These are phyloP conservation scores for Pseudocercospora vitis DNA, from an alignment of 2,329 filamentous ascomycete species.

Conservation along the genomic window DNA sequence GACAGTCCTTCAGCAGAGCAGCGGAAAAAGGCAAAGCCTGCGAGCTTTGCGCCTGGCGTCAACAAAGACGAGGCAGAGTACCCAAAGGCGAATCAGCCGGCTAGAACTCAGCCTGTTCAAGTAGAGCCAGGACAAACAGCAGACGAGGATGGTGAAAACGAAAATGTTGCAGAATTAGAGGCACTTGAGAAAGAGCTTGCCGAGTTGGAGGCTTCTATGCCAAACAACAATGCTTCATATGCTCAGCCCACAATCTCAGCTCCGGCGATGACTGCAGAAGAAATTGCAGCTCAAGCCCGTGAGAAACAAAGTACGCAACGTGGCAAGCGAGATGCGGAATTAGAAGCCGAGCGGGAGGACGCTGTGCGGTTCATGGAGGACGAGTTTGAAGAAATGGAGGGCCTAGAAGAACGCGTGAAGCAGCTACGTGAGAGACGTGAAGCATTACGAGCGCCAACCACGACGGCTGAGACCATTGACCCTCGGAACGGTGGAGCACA, in stretches of 20 bases:
- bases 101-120: background rate
- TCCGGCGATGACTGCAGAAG: slow-evolving; percentile 49
- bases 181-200: slow-evolving; percentile 84
- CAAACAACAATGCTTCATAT: slow-evolving; percentile 4
- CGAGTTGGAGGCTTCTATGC: slow-evolving; percentile 29
- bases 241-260: slow-evolving; percentile 45
- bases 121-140: background rate
- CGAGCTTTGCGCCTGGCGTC: slow-evolving; percentile 5
- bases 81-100: slow-evolving; percentile 26
- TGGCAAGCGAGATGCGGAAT: slow-evolving; percentile 45
- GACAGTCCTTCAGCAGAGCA: slow-evolving; percentile 20
- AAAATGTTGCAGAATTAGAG: slow-evolving; percentile 50
- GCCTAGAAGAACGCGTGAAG: slow-evolving; percentile 47
- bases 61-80: slow-evolving; percentile 36
- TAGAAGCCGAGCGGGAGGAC: slow-evolving; percentile 52
- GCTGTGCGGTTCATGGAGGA: slow-evolving; percentile 47
- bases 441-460: slow-evolving; percentile 35
- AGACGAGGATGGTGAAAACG: slow-evolving; percentile 13
- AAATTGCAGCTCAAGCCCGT: slow-evolving; percentile 48
- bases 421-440: slow-evolving; percentile 49
- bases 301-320: slow-evolving; percentile 48
- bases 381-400: slow-evolving; percentile 54
- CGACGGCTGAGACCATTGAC: background rate
- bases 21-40: slow-evolving; percentile 27
- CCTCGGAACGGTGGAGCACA: background rate